Percentiles rank a stretch among this genome's conserved stretches.
Evolutionary conservation across 2,329 filamentous ascomycete genomes (phyloP).

Genomic region (Xylariales sp.): DNA sequence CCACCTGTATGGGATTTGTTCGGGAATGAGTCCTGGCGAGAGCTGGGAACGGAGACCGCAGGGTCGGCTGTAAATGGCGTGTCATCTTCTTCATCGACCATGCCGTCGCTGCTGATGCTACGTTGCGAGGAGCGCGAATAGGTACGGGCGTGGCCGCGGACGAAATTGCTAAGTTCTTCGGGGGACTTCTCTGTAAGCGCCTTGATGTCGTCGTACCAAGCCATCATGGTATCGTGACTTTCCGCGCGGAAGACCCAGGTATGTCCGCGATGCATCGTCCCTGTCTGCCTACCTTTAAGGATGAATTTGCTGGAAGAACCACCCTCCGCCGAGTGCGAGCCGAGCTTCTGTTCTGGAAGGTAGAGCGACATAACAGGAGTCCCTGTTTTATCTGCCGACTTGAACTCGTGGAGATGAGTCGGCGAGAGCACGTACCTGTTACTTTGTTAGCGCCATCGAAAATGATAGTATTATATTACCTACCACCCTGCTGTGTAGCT

Average conservation of each 20-base stretch:
- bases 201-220: constrained; percentile 95
- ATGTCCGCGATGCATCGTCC: constrained; percentile 86
- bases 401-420: constrained; percentile 98
- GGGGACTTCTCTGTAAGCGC: constrained; percentile 87
- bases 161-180: constrained; percentile 88
- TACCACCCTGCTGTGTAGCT: constrained; percentile 96
- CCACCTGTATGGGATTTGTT: constrained; percentile 90
- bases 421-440: constrained; percentile 92
- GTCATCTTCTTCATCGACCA: constrained; percentile 78
- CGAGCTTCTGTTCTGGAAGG: constrained; percentile 93
- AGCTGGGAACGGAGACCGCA: constrained; percentile 62
- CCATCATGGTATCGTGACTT: constrained; percentile 92
- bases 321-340: constrained; percentile 84
- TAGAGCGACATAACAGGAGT: constrained; percentile 96
- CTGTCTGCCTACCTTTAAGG: constrained; percentile 94
- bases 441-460: constrained; percentile 38
- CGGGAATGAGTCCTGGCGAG: constrained; percentile 63
- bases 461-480: constrained; percentile 57
- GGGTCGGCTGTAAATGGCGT: constrained; percentile 68
- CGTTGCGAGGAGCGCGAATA: constrained; percentile 74
- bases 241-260: constrained; percentile 79
- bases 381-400: constrained; percentile 93
- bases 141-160: constrained; percentile 82
- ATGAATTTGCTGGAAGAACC: constrained; percentile 97
- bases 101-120: constrained; percentile 79